A percentile compares a stretch with the other conserved stretches of the same genome.
Conservation (phyloP, 1,284 basidiomycete species). For the Cutaneotrichosporon cutaneum region DNA sequence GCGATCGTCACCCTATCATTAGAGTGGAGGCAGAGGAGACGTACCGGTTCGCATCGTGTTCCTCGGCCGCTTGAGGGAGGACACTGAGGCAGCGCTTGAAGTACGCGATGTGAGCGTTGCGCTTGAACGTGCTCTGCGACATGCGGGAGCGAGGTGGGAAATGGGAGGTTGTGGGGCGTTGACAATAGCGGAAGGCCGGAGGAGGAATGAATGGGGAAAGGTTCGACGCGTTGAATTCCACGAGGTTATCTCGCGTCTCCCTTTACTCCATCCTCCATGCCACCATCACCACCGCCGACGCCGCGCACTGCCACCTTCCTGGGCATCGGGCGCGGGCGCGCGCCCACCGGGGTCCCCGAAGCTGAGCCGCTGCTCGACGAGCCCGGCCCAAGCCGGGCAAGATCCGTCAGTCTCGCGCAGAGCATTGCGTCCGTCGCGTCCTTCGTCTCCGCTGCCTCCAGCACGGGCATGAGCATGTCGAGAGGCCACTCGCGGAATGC, state of each 20-base stretch:
- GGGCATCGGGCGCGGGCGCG: neutral
- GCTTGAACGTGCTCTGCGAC: slow-evolving; percentile 47
- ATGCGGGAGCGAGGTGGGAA: slow-evolving; percentile 1
- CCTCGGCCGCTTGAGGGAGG: slow-evolving; percentile 44
- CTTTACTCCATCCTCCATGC: slow-evolving; percentile 5
- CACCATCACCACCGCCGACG: slow-evolving; percentile 12
- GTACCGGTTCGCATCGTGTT: slow-evolving; percentile 50
- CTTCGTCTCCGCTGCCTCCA: slow-evolving; percentile 7
- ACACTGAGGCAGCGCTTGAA: slow-evolving; percentile 47
- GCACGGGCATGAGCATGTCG: neutral
- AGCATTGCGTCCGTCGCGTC: slow-evolving; percentile 12
- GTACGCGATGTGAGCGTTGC: slow-evolving; percentile 50
- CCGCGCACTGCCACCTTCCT: slow-evolving; percentile 8
- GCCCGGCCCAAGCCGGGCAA: slow-evolving; percentile 1
- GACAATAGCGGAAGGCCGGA: neutral
- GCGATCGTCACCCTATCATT: slow-evolving; percentile 66
- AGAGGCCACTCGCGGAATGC: slow-evolving; percentile 1
- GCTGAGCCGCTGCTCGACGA: slow-evolving; percentile 10
- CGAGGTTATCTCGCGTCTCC: slow-evolving; percentile 12
- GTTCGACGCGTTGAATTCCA: neutral
- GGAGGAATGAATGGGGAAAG: neutral
- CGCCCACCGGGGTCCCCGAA: neutral
- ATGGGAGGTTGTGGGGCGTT: neutral
- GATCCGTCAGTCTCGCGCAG: slow-evolving; percentile 10
- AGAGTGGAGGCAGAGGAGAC: slow-evolving; percentile 10